Evolutionary conservation across 805 yeast species (phyloP).

Genomic region (Candida nanaspora): DNA sequence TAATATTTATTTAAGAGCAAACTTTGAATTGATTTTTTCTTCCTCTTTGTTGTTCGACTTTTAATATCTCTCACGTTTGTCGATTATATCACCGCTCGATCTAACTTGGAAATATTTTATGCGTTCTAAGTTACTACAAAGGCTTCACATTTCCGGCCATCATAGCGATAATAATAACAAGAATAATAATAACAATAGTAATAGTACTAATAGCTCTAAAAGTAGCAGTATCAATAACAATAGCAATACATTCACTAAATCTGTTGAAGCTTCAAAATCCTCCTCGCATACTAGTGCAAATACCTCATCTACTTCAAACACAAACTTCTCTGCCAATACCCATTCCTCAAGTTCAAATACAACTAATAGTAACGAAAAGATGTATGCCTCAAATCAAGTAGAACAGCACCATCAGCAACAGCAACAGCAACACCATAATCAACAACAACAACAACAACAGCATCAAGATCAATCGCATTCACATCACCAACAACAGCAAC

Average conservation of each 20-base stretch:
- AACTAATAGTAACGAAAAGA: background rate
- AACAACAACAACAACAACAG: background rate
- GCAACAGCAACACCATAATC: background rate
- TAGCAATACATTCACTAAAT: background rate
- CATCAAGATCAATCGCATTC: background rate
- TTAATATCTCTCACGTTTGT: background rate
- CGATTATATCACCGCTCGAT: background rate
- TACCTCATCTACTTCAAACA: background rate
- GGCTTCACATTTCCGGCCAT: constrained; percentile 12
- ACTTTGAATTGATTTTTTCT: too few relatives aligned
- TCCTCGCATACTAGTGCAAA: background rate
- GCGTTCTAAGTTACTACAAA: constrained; percentile 19
- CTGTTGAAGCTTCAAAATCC: background rate
- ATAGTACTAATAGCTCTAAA: background rate
- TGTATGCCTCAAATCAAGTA: background rate
- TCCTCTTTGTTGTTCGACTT: background rate
- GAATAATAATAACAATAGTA: background rate
- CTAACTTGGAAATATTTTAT: constrained; percentile 4
- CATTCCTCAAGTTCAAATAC: background rate
- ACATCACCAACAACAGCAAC: background rate
- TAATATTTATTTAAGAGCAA: too few relatives aligned
- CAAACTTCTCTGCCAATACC: background rate
- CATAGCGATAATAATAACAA: constrained; percentile 1
- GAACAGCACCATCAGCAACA: background rate
- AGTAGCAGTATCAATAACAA: background rate